A percentile compares a stretch with the other conserved stretches of the same genome.
phyloP scores from a whole-genome alignment of 2,329 filamentous ascomycete species.

The Colletotrichum nymphaeae region DNA sequence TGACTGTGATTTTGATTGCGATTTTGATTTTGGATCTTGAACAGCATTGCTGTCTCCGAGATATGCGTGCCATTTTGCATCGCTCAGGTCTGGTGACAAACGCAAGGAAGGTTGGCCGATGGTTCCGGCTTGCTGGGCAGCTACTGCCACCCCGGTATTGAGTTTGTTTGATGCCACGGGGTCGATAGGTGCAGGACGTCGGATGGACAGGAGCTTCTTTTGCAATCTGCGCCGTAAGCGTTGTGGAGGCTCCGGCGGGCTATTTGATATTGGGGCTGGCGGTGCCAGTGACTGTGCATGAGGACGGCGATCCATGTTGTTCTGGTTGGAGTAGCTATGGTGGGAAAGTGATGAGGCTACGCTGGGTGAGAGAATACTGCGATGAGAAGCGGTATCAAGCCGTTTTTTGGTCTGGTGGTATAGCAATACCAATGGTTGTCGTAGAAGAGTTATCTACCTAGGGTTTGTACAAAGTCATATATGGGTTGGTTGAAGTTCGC shows the following conservation, averaged over 20 bases:
- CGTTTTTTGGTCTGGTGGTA: neutral
- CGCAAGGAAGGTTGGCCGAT: conserved; percentile 36
- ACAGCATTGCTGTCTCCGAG: conserved; percentile 39
- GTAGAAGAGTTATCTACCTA: too few relatives aligned
- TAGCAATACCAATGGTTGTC: neutral
- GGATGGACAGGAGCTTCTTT: conserved; percentile 42
- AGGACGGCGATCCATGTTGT: conserved; percentile 38
- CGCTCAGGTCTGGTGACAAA: conserved; percentile 46
- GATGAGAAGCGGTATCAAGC: neutral
- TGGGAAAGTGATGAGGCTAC: neutral
- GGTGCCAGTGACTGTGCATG: conserved; percentile 39
- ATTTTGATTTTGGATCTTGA: conserved; percentile 10
- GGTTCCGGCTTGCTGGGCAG: conserved; percentile 31
- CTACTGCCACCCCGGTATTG: conserved; percentile 24
- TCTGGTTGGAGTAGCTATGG: conserved; percentile 17
- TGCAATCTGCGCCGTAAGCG: conserved; percentile 42
- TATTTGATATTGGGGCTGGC: conserved; percentile 28
- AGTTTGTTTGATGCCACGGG: conserved; percentile 38
- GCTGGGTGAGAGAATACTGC: too few relatives aligned
- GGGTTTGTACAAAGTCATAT: neutral
- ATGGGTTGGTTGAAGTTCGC: neutral
- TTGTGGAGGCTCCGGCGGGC: conserved; percentile 36
- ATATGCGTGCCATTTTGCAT: conserved; percentile 47
- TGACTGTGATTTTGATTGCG: too few relatives aligned
- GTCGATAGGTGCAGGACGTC: conserved; percentile 41